Percentiles rank a stretch among this genome's conserved stretches.
These are phyloP conservation scores for Moniliella sp. DNA, from an alignment of 1,284 basidiomycete species.

Conservation along the genomic window DNA sequence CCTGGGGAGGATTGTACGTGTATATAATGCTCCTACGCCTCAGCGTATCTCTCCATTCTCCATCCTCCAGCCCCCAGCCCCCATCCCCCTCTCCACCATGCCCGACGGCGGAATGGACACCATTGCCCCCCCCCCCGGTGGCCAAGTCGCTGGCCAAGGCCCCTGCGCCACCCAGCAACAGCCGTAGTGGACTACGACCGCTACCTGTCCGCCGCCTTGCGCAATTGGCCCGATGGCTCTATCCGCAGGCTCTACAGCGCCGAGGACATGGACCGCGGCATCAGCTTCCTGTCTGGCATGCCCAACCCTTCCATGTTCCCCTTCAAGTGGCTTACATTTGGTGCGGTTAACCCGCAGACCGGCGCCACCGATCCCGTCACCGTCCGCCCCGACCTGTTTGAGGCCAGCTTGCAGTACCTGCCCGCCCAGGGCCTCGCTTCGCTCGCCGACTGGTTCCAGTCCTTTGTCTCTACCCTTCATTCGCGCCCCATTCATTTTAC, in stretches of 20 bases:
- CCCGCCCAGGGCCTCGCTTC: slow-evolving; percentile 51
- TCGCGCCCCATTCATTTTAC: too few species aligned
- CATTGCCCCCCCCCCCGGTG: too few species aligned
- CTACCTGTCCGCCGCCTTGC: not conserved
- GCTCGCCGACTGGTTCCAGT: slow-evolving; percentile 45
- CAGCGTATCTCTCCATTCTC: too few species aligned
- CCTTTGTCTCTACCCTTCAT: slow-evolving; percentile 46
- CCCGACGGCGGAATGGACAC: too few species aligned
- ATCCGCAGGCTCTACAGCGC: slow-evolving; percentile 50
- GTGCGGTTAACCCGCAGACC: slow-evolving; percentile 6
- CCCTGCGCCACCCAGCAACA: too few species aligned
- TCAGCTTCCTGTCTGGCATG: slow-evolving; percentile 50
- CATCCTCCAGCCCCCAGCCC: too few species aligned
- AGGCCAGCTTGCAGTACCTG: slow-evolving; percentile 37
- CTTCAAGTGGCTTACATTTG: slow-evolving; percentile 51
- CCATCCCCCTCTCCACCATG: too few species aligned
- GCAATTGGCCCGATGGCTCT: slow-evolving; percentile 9
- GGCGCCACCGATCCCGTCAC: slow-evolving; percentile 19
- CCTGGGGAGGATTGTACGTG: too few species aligned
- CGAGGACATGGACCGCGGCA: slow-evolving; percentile 54
- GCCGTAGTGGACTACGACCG: not conserved
- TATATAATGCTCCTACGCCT: too few species aligned
- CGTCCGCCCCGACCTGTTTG: slow-evolving; percentile 27
- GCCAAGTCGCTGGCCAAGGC: too few species aligned
- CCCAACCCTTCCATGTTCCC: slow-evolving; percentile 79